Base-by-base conservation (phyloP, 306 rosid species). In the Dalbergia cultrata region DNA sequence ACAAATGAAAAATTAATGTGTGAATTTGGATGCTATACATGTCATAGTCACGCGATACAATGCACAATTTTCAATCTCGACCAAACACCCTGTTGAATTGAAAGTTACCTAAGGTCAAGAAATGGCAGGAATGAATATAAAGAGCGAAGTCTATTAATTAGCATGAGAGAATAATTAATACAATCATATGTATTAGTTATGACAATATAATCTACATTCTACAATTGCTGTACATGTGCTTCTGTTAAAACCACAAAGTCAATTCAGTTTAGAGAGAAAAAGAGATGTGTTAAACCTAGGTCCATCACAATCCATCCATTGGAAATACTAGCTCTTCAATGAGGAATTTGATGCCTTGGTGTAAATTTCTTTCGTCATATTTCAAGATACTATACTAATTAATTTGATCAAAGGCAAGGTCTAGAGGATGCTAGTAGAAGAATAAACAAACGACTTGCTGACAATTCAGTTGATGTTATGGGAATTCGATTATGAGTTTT, bases 21-120 rank as follows among this genome's bases (percentile, higher is more conserved):
- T 86, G 87, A 82, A 90, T 68, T 80, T 52, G 70, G 77, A 85
- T 73, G 60, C 43, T 9, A 50, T 73, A 71, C 79, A 67, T 66
- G 85, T 73, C 86, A 81, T 34, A 37, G 34, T 81, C 49, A 47
- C 65, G 41, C 86, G 56, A 31, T 33, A 39, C 17, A 57, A 71
- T 64, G 78, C 77, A 58, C n/a, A 78, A 33, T 7, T 64, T 81
- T 74, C 76, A 74, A 74, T 70, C 72, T 26, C 49, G 17, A 62
- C 52, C 71, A 57, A 78, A 79, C 62, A 18, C 63, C 63, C 65
- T 33, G 26, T 74, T 17, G 66, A 78, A 88, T 69, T 71, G 58
- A 43, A 57, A 26, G 72, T 53, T 4, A 64, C 61, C 41, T 61
- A 82, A 75, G 58, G 79, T 82, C 83, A 67, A 67, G 61, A 66